Percentiles rank a stretch among this genome's conserved stretches.
phyloP scores from a whole-genome alignment of 2,329 filamentous ascomycete species.

The Penicillium sp. region DNA sequence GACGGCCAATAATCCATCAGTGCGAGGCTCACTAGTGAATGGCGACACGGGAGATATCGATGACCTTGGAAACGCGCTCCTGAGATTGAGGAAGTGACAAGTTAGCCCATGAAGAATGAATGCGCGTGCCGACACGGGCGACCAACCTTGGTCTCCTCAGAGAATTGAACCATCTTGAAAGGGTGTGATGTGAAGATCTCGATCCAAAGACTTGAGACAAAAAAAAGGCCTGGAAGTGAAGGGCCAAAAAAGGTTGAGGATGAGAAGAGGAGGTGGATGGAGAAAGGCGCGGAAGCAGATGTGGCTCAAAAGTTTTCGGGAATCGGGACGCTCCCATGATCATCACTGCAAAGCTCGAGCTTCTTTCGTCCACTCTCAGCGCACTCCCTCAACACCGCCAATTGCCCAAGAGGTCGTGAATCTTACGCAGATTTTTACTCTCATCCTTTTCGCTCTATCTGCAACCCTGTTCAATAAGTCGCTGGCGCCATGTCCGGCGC shows the following conservation, averaged over 20 bases:
- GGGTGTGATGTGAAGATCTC: not conserved
- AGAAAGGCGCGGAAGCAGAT: constrained; percentile 11
- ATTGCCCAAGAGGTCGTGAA: not conserved
- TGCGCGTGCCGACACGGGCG: not conserved
- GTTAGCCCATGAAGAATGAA: constrained; percentile 2
- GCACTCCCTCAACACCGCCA: not conserved
- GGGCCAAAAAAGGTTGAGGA: constrained; percentile 1
- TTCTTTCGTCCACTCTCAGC: constrained; percentile 5
- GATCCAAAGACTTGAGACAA: not conserved
- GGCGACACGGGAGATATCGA: constrained; percentile 86
- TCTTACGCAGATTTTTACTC: too few relatives aligned
- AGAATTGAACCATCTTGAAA: constrained; percentile 58
- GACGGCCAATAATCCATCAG: not conserved
- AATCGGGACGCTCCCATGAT: constrained; percentile 21
- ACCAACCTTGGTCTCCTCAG: constrained; percentile 90
- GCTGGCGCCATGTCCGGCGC: constrained; percentile 56
- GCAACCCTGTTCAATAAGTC: not conserved
- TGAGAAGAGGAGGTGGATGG: constrained; percentile 15
- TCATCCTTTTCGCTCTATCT: not conserved
- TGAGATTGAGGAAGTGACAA: constrained; percentile 36
- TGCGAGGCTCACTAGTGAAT: constrained; percentile 78
- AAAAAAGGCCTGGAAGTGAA: not conserved
- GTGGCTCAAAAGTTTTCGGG: constrained; percentile 31
- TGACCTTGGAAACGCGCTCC: constrained; percentile 97
- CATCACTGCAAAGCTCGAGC: constrained; percentile 14